Evolutionary conservation across 2,329 filamentous ascomycete genomes (phyloP), one percentile per base, ranked within the genome.

Genomic region (Pseudomassariella vexata): DNA sequence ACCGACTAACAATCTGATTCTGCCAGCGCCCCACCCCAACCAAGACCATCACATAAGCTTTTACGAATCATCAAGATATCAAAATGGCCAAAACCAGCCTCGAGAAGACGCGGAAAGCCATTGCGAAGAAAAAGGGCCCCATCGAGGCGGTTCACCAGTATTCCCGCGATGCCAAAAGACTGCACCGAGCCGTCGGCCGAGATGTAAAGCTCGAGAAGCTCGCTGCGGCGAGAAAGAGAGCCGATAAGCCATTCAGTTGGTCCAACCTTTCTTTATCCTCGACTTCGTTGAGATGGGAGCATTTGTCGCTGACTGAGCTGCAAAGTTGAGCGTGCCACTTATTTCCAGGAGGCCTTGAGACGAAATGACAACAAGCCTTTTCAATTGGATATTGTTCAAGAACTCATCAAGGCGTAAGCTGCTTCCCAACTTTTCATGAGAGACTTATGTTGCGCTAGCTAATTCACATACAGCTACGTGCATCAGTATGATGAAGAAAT

Each of bases 31-130:
- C n/a, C n/a, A n/a, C n/a, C n/a, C n/a, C n/a, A n/a, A n/a, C n/a
- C n/a, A n/a, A n/a, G n/a, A n/a, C n/a, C n/a, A n/a, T n/a, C n/a
- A n/a, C n/a, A n/a, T n/a, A n/a, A n/a, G n/a, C 21, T 23, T 23
- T 9, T 9, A 23, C n/a, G n/a, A n/a, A n/a, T n/a, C n/a, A 23
- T 6, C 12, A 11, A 9, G n/a, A n/a, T 23, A 14, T 34, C 52
- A 70, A 49, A 16, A 94, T 94, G 88, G 75, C 85, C 10, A 82
- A 79, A 53, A 76, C 81, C 26, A 18, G 30, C 5, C 63, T 95
- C 6, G 66, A 77, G 42, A 96, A 95, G 56, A 84, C 92, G 14
- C 77, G 84, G 41, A 96, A 96, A 65, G 79, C 87, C 43, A 90
- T 96, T 43, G 68, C 79, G 20, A 95, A 94, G 66, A 95, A 95